Evolutionary conservation across 1,284 basidiomycete species (phyloP).

Genomic region (Vanrija sp.): DNA sequence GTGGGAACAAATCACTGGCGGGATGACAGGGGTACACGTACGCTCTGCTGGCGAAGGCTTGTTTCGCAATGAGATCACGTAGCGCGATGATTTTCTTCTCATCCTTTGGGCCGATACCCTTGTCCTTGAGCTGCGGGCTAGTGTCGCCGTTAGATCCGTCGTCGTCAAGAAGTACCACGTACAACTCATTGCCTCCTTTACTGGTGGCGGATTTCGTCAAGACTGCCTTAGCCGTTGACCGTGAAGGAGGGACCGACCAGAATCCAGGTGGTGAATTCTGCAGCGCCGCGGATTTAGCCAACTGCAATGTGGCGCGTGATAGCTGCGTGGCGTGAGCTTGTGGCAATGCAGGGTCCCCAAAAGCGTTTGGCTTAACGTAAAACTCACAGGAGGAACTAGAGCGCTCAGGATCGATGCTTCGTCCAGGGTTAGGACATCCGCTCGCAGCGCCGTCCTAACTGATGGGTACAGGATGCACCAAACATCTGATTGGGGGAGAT

Average conservation of each 20-base stretch:
- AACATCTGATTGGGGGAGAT: constrained; percentile 75
- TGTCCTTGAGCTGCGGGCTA: constrained; percentile 31
- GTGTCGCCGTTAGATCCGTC: background rate
- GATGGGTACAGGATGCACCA: constrained; percentile 97
- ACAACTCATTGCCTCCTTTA: constrained; percentile 5
- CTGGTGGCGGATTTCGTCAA: constrained; percentile 1
- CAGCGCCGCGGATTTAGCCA: constrained; percentile 58
- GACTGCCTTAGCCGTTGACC: constrained; percentile 7
- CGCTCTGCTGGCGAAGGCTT: constrained; percentile 67
- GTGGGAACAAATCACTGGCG: background rate
- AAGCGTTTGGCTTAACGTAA: background rate
- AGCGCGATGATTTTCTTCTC: constrained; percentile 57
- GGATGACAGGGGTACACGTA: constrained; percentile 29
- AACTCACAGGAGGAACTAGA: constrained; percentile 70
- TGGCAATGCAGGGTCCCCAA: background rate
- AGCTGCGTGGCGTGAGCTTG: constrained; percentile 53
- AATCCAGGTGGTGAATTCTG: constrained; percentile 57
- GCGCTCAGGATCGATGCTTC: constrained; percentile 69
- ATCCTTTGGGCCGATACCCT: constrained; percentile 51
- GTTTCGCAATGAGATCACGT: constrained; percentile 80
- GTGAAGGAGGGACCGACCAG: constrained; percentile 56
- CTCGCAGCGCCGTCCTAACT: constrained; percentile 76
- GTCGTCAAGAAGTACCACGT: background rate
- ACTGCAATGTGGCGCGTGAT: constrained; percentile 73
- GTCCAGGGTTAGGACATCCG: constrained; percentile 74